Base-by-base conservation (phyloP, 2,329 filamentous ascomycete species). In the Seiridium cupressi region DNA sequence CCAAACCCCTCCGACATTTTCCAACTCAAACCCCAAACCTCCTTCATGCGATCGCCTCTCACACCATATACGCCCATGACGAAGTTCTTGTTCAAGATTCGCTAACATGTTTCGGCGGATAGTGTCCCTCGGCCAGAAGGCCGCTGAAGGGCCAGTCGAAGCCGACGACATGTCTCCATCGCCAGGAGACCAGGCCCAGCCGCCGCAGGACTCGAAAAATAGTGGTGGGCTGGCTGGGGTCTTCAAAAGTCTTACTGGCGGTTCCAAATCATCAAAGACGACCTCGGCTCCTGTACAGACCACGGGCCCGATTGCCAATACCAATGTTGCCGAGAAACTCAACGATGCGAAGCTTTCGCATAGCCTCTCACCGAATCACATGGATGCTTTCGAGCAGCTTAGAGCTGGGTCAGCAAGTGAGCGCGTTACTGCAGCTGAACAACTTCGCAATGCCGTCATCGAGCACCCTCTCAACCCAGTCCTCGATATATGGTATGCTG, bases 401-500 rank as follows among this genome's bases (percentile, higher is more conserved):
- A 83, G 80, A 69, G 76, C 77, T 63, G 85, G 82, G 40, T 73
- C 77, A 32, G 32, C 34, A 4, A 73, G 73, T 63, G 84, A 88
- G 64, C 79, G 86, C 46, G 77, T 87, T 31, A 74, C 80, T 32
- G 87, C 86, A 7, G 86, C 85, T 49, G 78, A 80, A 60, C 78
- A 81, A n/a, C 74, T 89, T 46, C 82, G 84, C 47, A 74, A 79
- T 66, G 79, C 82, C 60, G 79, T 89, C 40, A 73, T 80, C 38
- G 84, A 88, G 63, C 86, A 85, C 66, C 84, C 86, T 4, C 74
- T 88, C 35, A 83, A 81, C 60, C 81, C 83, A 5, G 81, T 70
- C 59, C 76, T 85, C 54, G 83, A 85, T 51, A 87, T 90, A 60
- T 90, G 88, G 85, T 82, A 86, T 63, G 84, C 85, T 11, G 86